Conservation (phyloP, 805 yeast genomes). For the Starmerella asiatica region DNA sequence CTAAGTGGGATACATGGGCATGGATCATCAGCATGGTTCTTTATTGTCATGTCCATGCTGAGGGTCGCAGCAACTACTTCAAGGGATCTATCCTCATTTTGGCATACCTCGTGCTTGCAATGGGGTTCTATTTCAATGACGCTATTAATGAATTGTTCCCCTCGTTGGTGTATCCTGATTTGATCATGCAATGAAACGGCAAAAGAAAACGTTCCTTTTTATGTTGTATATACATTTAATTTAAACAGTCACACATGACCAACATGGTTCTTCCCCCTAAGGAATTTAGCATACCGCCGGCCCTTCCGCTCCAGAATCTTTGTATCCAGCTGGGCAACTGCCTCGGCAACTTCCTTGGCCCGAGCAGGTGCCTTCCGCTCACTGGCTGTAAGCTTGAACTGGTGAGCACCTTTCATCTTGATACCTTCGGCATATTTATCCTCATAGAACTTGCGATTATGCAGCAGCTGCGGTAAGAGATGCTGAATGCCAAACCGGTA, state of each 20-base stretch:
- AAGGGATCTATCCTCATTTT: constrained; percentile 82
- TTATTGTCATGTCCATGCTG: constrained; percentile 88
- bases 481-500: constrained; percentile 66
- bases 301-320: constrained; percentile 54
- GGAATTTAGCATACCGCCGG: constrained; percentile 24
- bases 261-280: constrained; percentile 11
- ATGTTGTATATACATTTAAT: constrained; percentile 3
- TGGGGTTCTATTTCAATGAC: constrained; percentile 65
- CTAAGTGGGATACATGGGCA: constrained; percentile 89
- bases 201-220: not conserved
- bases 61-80: constrained; percentile 91
- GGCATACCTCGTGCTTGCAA: constrained; percentile 56
- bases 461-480: constrained; percentile 53
- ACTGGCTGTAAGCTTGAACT: constrained; percentile 70
- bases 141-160: constrained; percentile 25
- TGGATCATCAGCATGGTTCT: constrained; percentile 71
- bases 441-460: constrained; percentile 54
- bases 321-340: constrained; percentile 53
- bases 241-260: constrained; percentile 8
- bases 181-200: not conserved
- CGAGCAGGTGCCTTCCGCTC: constrained; percentile 49
- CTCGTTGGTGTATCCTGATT: not conserved
- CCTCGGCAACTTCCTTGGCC: constrained; percentile 47
- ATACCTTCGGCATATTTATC: constrained; percentile 60
- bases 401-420: constrained; percentile 61